Evolutionary conservation across 2,329 filamentous ascomycete genomes (phyloP).

Genomic region (Acephala macrosclerotiorum): DNA sequence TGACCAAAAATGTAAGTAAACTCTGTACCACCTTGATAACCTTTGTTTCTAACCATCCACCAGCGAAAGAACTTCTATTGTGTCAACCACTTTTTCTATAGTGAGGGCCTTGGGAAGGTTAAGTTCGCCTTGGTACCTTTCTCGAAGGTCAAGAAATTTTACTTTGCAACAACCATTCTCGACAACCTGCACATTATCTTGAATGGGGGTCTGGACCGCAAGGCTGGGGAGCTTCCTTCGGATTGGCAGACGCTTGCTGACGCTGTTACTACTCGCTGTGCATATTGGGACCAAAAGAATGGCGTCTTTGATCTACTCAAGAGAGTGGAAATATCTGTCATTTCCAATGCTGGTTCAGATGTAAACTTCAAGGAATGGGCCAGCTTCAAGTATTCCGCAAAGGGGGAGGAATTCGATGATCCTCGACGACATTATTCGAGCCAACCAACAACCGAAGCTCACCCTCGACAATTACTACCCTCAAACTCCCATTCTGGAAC

Average conservation of each 20-base stretch:
- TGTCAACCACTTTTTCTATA: constrained; percentile 37
- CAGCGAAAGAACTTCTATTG: constrained; percentile 5
- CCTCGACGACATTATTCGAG: constrained; percentile 21
- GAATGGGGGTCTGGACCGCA: background rate
- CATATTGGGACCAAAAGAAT: constrained; percentile 18
- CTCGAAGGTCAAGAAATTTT: constrained; percentile 31
- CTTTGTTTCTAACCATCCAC: background rate
- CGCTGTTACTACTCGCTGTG: constrained; percentile 33
- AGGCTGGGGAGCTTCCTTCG: background rate
- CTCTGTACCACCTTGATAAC: background rate
- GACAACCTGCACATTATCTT: constrained; percentile 18
- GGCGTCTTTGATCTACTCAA: constrained; percentile 17
- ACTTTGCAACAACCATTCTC: constrained; percentile 40
- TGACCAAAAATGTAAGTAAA: constrained; percentile 37
- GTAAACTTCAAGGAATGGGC: constrained; percentile 6
- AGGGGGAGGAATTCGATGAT: constrained; percentile 24
- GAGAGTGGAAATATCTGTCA: constrained; percentile 10
- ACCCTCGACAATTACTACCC: background rate
- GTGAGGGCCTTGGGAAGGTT: constrained; percentile 33
- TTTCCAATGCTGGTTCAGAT: background rate
- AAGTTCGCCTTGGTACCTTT: constrained; percentile 32
- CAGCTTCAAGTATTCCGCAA: constrained; percentile 28
- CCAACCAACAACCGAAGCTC: background rate
- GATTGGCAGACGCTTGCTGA: constrained; percentile 26
- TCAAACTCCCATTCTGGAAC: background rate